A percentile compares a stretch with the other conserved stretches of the same genome.
phyloP scores from a whole-genome alignment of 129 eudicot genomes.

The Chrysanthemum makinoi region DNA sequence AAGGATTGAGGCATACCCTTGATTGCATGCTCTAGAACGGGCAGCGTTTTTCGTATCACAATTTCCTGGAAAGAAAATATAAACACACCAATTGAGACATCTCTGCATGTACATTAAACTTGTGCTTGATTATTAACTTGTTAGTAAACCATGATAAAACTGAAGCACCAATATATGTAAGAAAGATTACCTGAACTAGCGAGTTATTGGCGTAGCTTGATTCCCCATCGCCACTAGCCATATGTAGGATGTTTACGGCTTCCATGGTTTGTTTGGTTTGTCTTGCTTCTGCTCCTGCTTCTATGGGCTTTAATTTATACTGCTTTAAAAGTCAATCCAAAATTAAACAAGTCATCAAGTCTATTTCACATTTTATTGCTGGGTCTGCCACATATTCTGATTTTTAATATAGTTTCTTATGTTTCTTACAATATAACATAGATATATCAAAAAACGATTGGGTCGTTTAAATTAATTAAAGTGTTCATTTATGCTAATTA shows the following conservation, averaged over 20 bases:
- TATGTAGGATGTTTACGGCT: constrained; percentile 9
- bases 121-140: neutral
- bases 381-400: too few species aligned
- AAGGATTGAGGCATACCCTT: constrained; percentile 11
- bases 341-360: too few species aligned
- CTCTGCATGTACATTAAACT: too few species aligned
- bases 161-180: neutral
- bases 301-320: too few species aligned
- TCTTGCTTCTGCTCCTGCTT: neutral
- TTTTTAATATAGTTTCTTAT: too few species aligned
- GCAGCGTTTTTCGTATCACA: constrained; percentile 12
- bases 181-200: constrained; percentile 21
- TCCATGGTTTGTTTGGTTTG: constrained; percentile 2
- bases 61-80: constrained; percentile 19
- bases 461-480: too few species aligned
- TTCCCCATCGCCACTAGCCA: constrained; percentile 19
- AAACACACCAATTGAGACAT: neutral
- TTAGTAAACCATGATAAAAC: neutral
- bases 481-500: too few species aligned
- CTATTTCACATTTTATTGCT: too few species aligned
- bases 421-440: too few species aligned
- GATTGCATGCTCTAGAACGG: constrained; percentile 23
- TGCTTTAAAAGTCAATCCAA: too few species aligned
- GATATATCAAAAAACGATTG: too few species aligned
- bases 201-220: constrained; percentile 29